These are phyloP conservation scores for Penstemon barbatus DNA, from an alignment of 257 asterid genomes.

Conservation along the genomic window DNA sequence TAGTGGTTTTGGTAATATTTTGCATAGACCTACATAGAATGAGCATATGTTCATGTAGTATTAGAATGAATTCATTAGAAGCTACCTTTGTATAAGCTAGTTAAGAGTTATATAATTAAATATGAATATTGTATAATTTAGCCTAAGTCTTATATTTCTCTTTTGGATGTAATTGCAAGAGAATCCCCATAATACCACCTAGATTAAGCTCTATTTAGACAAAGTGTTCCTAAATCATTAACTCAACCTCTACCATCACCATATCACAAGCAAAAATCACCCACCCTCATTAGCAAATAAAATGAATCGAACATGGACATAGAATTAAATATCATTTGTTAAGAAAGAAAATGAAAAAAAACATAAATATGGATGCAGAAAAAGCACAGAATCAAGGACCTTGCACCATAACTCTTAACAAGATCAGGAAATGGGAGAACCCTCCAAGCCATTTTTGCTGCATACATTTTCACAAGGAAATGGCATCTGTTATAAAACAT, in stretches of 20 bases:
- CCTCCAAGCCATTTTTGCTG: neutral
- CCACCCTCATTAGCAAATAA: neutral
- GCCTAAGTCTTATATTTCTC: neutral
- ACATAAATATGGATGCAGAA: neutral
- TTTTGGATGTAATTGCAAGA: neutral
- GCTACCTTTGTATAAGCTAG: too few species aligned
- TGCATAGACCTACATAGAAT: constrained; percentile 5
- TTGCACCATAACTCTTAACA: neutral
- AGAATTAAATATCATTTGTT: neutral
- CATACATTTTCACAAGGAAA: neutral
- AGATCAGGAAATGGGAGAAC: neutral
- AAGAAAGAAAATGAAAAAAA: neutral
- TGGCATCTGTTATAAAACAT: neutral
- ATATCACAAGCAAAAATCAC: neutral
- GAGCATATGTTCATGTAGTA: neutral
- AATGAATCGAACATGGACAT: neutral
- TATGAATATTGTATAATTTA: too few species aligned
- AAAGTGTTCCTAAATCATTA: neutral
- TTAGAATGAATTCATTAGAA: too few species aligned
- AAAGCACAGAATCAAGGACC: neutral
- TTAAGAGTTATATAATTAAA: too few species aligned
- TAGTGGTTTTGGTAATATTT: neutral
- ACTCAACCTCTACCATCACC: neutral
- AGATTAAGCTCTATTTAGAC: neutral
- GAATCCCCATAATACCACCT: neutral